Evolutionary conservation across 2,329 filamentous ascomycete species (phyloP).

Genomic region (Talaromyces sp.): DNA sequence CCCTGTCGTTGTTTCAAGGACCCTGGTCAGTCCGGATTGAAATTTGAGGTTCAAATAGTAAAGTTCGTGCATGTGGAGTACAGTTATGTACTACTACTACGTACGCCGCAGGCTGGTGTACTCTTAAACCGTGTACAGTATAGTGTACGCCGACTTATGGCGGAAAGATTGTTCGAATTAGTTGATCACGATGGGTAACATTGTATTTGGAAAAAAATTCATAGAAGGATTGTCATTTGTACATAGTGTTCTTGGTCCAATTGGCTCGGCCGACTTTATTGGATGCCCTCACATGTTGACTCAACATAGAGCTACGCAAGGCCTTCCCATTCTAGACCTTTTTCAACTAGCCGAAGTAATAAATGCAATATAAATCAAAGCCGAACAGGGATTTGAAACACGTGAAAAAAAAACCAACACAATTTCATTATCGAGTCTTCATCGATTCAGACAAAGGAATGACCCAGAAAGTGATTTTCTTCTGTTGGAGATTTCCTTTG

Average conservation of each 20-base stretch:
- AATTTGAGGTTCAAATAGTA: neutral
- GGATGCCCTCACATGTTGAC: neutral
- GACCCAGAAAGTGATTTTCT: neutral
- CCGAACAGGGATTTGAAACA: neutral
- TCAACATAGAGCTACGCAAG: neutral
- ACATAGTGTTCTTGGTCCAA: neutral
- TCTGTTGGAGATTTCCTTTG: neutral
- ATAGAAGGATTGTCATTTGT: too few relatives aligned
- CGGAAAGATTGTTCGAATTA: neutral
- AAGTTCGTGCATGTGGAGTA: neutral
- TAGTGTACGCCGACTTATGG: neutral
- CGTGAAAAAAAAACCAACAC: too few relatives aligned
- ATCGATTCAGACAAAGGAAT: neutral
- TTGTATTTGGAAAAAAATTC: too few relatives aligned
- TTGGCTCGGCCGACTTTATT: neutral
- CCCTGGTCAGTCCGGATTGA: constrained; percentile 8
- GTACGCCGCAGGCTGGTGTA: neutral
- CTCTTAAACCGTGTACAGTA: neutral
- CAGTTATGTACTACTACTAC: neutral
- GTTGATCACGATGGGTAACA: neutral
- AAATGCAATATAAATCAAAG: neutral
- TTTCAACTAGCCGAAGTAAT: neutral
- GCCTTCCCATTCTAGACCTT: neutral
- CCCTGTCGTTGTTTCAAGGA: neutral
- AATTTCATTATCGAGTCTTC: neutral